These are phyloP conservation scores for Trichoderma koningiopsis DNA, from an alignment of 2,329 filamentous ascomycete genomes.

Conservation along the genomic window DNA sequence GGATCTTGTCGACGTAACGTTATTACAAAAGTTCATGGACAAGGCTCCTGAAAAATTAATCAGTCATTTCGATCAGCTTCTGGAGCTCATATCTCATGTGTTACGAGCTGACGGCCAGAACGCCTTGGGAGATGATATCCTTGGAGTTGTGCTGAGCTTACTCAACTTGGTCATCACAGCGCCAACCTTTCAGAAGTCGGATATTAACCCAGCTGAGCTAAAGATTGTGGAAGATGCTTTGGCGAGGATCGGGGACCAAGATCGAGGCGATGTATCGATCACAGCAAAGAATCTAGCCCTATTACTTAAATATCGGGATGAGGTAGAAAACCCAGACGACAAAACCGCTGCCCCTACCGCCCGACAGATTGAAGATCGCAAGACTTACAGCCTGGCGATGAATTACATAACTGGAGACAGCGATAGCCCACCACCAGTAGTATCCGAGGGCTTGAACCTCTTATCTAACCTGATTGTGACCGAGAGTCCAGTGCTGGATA, in stretches of 20 bases:
- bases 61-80: slow-evolving; percentile 63
- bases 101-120: slow-evolving; percentile 51
- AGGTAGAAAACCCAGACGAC: slow-evolving; percentile 50
- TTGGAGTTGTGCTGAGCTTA: slow-evolving; percentile 60
- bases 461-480: slow-evolving; percentile 59
- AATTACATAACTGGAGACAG: slow-evolving; percentile 60
- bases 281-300: slow-evolving; percentile 60
- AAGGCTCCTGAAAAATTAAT: slow-evolving; percentile 65
- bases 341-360: slow-evolving; percentile 44
- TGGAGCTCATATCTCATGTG: slow-evolving; percentile 65
- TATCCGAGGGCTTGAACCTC: slow-evolving; percentile 64
- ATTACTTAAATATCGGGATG: slow-evolving; percentile 58
- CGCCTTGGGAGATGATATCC: slow-evolving; percentile 49
- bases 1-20: slow-evolving; percentile 59
- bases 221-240: slow-evolving; percentile 53
- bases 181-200: slow-evolving; percentile 55
- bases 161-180: slow-evolving; percentile 62
- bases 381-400: slow-evolving; percentile 63
- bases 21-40: slow-evolving; percentile 67
- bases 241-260: slow-evolving; percentile 43
- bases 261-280: slow-evolving; percentile 47
- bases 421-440: slow-evolving; percentile 67
- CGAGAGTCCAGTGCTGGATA: slow-evolving; percentile 62
- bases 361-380: slow-evolving; percentile 60
- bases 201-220: slow-evolving; percentile 47